Base-by-base conservation (phyloP, 2,329 filamentous ascomycete species). In the Chaetomium strumarium region DNA sequence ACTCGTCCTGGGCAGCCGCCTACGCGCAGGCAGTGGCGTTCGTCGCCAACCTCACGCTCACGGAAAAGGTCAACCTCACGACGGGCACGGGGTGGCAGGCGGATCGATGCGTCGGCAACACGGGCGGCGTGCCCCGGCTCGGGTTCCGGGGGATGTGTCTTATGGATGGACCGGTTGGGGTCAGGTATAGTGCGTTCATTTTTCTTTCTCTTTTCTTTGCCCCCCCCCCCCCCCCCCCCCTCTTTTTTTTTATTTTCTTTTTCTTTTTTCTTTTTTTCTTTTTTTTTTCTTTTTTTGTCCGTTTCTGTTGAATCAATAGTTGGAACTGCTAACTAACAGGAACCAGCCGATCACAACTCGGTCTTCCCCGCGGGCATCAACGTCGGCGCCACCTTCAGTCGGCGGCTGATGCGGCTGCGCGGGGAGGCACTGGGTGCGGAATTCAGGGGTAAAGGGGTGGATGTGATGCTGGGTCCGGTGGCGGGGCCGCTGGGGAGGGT, bases 61-160 rank as follows among this genome's bases (percentile, higher is more conserved):
- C 80, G 5, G 86, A 90, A 67, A 90, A 90, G 68, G 83, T 89
- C 63, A 89, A 90, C 64, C 67, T 90, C 56, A 89, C 86, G 5
- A 89, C 85, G 6, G 85, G 86, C 59, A 79, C 81, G 46, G 85
- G 85, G 63, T 85, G 68, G 59, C 59, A 69, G 49, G 63, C 64
- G 1, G 64, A 70, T 38, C 49, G 61, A n/a, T 72, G 70, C 50
- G 65, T 68, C 5, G 69, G 70, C 14, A 66, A 65, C 37, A 68
- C 67, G 8, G 67, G 66, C 3, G 71, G 78, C 13, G 73, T 83
- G 40, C 78, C 79, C 0, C 69, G 79, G 43, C 67, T 84, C 4
- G 75, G 75, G 16, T 80, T 83, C 65, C 75, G 73, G 51, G 72
- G 76, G 6, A 66, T 89, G 37, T 90, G 86, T 63, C 67, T 87